A percentile compares a stretch with the other conserved stretches of the same genome.
phyloP scores from a whole-genome alignment of 495 filamentous ascomycete genomes.

The Hypoxylon fuscum region DNA sequence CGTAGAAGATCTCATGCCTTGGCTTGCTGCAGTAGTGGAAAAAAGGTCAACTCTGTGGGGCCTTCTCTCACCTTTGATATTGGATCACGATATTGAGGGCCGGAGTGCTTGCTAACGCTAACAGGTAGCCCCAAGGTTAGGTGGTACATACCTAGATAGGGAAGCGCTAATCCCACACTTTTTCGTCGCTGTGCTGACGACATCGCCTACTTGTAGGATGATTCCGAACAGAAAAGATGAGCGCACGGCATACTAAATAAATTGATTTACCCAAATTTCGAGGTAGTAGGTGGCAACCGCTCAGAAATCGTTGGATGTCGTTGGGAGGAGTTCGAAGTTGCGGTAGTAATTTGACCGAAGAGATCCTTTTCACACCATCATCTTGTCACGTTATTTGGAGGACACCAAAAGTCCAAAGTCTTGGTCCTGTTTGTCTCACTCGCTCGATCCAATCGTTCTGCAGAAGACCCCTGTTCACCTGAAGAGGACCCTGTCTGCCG shows the following conservation, averaged over 20 bases:
- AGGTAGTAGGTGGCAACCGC: slow-evolving; percentile 6
- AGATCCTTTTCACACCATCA: slow-evolving; percentile 51
- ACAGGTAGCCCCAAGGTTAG: slow-evolving; percentile 6
- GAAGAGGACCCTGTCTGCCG: slow-evolving; percentile 43
- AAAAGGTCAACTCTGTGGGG: slow-evolving; percentile 5
- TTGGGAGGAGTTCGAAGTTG: slow-evolving; percentile 14
- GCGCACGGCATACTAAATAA: slow-evolving; percentile 4
- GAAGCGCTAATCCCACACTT: slow-evolving; percentile 31
- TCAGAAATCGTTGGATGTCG: slow-evolving; percentile 14
- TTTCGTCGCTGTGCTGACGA: slow-evolving; percentile 19
- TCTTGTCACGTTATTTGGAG: slow-evolving; percentile 53
- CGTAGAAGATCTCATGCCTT: slow-evolving; percentile 12
- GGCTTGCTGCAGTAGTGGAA: slow-evolving; percentile 10
- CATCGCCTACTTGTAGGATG: slow-evolving; percentile 9
- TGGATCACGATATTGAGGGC: slow-evolving; percentile 18
- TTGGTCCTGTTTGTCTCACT: slow-evolving; percentile 45
- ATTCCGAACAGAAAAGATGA: not conserved
- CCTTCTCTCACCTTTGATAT: not conserved
- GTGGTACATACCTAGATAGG: no score
- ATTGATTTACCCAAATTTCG: slow-evolving; percentile 1
- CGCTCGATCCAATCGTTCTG: slow-evolving; percentile 46
- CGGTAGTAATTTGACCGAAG: slow-evolving; percentile 27
- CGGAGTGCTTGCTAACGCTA: slow-evolving; percentile 10
- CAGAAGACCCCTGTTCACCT: slow-evolving; percentile 47
- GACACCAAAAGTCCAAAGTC: slow-evolving; percentile 46